These are phyloP conservation scores for Urostyla sp. DNA, from an alignment of 73 alveolate genomes.

Conservation along the genomic window DNA sequence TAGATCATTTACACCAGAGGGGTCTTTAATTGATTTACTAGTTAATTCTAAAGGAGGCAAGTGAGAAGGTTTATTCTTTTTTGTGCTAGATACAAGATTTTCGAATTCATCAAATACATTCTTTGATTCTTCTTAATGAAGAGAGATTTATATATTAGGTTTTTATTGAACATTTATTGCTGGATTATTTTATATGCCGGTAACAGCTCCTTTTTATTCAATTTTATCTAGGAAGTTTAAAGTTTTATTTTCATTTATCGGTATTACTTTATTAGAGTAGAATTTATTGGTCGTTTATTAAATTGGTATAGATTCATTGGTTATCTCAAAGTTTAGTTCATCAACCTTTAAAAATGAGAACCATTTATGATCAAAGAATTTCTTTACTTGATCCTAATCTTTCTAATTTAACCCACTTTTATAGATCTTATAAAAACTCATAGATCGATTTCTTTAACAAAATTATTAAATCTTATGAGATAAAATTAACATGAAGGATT, in stretches of 20 bases:
- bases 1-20: slow-evolving; percentile 9
- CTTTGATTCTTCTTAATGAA: too few species aligned
- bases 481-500: slow-evolving; percentile 23
- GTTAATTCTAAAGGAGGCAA: too few species aligned
- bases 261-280: background rate
- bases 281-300: background rate
- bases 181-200: too few species aligned
- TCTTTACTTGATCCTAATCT: slow-evolving; percentile 16
- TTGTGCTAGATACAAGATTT: too few species aligned
- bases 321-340: background rate
- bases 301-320: slow-evolving; percentile 7
- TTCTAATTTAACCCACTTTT: slow-evolving; percentile 43
- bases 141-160: too few species aligned
- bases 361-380: background rate
- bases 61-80: too few species aligned
- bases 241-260: too few species aligned
- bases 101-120: too few species aligned
- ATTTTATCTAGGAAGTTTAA: too few species aligned
- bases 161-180: too few species aligned
- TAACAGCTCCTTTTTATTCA: too few species aligned
- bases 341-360: background rate
- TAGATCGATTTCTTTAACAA: background rate
- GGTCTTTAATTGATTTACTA: too few species aligned
- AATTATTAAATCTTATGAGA: background rate
- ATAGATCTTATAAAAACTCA: background rate